phyloP scores from a whole-genome alignment of 768 basidiomycete species.

The Collybiopsis confluens region DNA sequence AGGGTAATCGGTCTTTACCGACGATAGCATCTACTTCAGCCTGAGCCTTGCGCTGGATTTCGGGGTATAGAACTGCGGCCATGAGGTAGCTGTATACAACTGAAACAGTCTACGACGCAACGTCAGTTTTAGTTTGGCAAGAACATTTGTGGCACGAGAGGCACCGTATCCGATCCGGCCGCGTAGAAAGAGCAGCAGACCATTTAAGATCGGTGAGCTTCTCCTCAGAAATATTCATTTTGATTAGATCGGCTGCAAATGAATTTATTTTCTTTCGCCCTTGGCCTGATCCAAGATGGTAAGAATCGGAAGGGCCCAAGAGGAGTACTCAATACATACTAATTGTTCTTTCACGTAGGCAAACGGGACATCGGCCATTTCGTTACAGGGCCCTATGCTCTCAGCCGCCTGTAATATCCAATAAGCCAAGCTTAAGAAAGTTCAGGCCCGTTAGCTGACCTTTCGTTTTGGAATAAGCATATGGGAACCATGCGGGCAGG shows the following conservation, averaged over 20 bases:
- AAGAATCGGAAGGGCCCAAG: neutral
- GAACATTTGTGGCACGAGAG: conserved; percentile 9
- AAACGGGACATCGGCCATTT: conserved; percentile 31
- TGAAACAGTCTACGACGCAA: neutral
- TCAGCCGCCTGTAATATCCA: neutral
- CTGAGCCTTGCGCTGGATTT: conserved; percentile 14
- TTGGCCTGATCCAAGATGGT: conserved; percentile 3
- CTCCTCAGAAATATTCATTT: conserved; percentile 1
- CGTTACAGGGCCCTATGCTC: conserved; percentile 9
- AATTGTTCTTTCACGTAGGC: conserved; percentile 26
- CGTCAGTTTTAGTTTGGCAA: neutral
- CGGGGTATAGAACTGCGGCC: conserved; percentile 15
- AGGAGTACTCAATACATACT: conserved; percentile 14
- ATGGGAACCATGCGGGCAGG: conserved; percentile 30
- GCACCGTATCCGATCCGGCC: conserved; percentile 6
- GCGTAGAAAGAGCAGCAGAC: conserved; percentile 19
- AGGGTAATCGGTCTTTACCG: conserved; percentile 15
- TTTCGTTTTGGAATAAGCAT: conserved; percentile 27
- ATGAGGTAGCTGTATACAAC: conserved; percentile 15
- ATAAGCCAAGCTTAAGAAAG: neutral
- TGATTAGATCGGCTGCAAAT: conserved; percentile 13
- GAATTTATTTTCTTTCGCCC: conserved; percentile 6
- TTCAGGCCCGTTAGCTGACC: conserved; percentile 18
- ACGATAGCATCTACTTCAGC: conserved; percentile 15
- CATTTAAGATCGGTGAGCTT: conserved; percentile 18